Evolutionary conservation across 768 basidiomycete genomes (phyloP).

Genomic region (Boletus pseudopeckii): DNA sequence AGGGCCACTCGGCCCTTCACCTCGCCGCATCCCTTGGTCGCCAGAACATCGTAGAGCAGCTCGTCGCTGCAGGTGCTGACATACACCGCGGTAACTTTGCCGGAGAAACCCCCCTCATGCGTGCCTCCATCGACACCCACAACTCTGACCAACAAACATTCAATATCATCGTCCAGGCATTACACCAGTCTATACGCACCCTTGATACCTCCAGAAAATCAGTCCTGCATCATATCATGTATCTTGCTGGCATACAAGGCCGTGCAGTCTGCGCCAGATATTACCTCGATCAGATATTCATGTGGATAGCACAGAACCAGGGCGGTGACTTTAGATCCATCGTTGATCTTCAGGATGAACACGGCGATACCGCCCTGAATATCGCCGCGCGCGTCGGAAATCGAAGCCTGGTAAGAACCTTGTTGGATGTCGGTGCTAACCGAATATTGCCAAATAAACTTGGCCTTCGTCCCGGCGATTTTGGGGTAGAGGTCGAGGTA

Average conservation of each 20-base stretch:
- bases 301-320: conserved; percentile 78
- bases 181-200: conserved; percentile 78
- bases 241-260: conserved; percentile 88
- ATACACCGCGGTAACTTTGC: conserved; percentile 87
- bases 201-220: conserved; percentile 83
- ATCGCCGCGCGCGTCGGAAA: conserved; percentile 94
- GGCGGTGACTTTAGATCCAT: conserved; percentile 73
- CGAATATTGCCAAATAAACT: conserved; percentile 86
- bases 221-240: conserved; percentile 87
- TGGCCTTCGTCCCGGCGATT: conserved; percentile 90
- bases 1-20: conserved; percentile 92
- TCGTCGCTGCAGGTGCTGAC: conserved; percentile 80
- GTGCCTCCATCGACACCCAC: conserved; percentile 86
- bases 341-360: conserved; percentile 89
- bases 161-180: conserved; percentile 53
- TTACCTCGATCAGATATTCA: conserved; percentile 87
- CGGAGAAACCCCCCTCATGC: conserved; percentile 92
- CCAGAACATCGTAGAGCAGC: conserved; percentile 58
- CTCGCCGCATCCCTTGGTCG: conserved; percentile 86
- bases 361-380: conserved; percentile 95
- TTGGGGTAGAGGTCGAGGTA: conserved; percentile 91
- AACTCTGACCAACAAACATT: conserved; percentile 80
- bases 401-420: conserved; percentile 75
- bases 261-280: conserved; percentile 81
- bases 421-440: conserved; percentile 93